Evolutionary conservation across 805 yeast genomes (phyloP), one percentile per base, ranked within the genome.

Genomic region (Yarrowia sp.): DNA sequence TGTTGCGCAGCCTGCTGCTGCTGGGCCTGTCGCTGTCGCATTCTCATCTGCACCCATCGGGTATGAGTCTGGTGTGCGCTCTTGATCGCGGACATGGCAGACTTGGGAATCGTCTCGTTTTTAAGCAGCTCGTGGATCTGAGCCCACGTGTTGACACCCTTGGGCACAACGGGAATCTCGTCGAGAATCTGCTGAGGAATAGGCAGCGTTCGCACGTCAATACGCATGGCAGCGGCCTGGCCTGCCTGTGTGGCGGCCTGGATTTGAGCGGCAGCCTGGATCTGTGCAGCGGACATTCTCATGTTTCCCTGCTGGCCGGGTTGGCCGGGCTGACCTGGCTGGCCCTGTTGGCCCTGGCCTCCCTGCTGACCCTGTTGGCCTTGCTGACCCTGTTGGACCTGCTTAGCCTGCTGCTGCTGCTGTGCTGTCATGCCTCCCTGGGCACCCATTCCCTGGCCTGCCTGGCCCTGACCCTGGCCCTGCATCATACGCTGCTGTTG

Each of bases 91-190:
- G 83, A 83, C 78, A 87, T 76, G 28, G 82, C 83, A 35, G 84
- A 81, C 7, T 83, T 81, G 1, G 89, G 84, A 41, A 89, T 76
- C 66, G 83, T 78, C 66, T 84, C 85, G 67, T 83, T 81, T 68
- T 84, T 82, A 48, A 85, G 75, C 69, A 86, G 81, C 44, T 86
- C 87, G 74, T 86, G 84, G 30, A 90, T 84, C 72, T 86, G 89
- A 22, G 85, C 83, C 97, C 97, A 92, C 7, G 96, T 89, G 69
- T 83, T 86, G 30, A 86, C 86, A 58, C 85, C 87, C 14, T 87
- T 86, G 0, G 97, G 97, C 35, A 90, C 78, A 52, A 83, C 87
- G 10, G 96, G 96, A 52, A 90, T 82, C 70, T 83, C 83, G 62
- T 82, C 79, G 21, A 90, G 75, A 26, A 90, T 74, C 2, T 84